Conservation (phyloP, 352 stramenopile genomes). For the Globisporangium cystogenes region DNA sequence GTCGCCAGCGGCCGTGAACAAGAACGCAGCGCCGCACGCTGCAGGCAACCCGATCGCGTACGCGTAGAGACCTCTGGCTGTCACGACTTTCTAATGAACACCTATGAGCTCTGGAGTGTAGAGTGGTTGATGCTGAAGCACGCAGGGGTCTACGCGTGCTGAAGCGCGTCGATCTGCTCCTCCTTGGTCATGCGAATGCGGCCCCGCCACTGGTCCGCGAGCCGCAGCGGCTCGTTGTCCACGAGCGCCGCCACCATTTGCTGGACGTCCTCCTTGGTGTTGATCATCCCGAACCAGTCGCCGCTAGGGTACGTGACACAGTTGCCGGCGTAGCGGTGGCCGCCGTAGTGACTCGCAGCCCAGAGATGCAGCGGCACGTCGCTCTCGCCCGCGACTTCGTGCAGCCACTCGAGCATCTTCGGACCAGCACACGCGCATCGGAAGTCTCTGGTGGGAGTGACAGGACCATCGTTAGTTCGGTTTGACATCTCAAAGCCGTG, state of each 20-base stretch:
- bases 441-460: constrained; percentile 41
- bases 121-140: background rate
- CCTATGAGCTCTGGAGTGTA: no score
- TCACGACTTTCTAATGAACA: no score
- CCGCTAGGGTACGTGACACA: constrained; percentile 71
- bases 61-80: no score
- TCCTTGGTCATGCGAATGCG: constrained; percentile 45
- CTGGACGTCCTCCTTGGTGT: constrained; percentile 41
- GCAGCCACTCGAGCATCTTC: constrained; percentile 59
- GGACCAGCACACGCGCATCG: constrained; percentile 69
- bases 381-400: constrained; percentile 24
- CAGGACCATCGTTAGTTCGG: no score
- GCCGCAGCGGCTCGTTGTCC: constrained; percentile 31
- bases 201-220: constrained; percentile 57
- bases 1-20: no score
- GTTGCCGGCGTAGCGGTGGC: constrained; percentile 66
- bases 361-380: constrained; percentile 40
- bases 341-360: constrained; percentile 63
- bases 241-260: constrained; percentile 35
- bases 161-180: constrained; percentile 44
- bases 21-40: no score
- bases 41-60: no score
- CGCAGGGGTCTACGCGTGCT: constrained; percentile 9
- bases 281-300: constrained; percentile 74
- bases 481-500: background rate